Evolutionary conservation across 441 rosid species (phyloP), one percentile per base, ranked within the genome.

Genomic region (Corymbia citriodora): DNA sequence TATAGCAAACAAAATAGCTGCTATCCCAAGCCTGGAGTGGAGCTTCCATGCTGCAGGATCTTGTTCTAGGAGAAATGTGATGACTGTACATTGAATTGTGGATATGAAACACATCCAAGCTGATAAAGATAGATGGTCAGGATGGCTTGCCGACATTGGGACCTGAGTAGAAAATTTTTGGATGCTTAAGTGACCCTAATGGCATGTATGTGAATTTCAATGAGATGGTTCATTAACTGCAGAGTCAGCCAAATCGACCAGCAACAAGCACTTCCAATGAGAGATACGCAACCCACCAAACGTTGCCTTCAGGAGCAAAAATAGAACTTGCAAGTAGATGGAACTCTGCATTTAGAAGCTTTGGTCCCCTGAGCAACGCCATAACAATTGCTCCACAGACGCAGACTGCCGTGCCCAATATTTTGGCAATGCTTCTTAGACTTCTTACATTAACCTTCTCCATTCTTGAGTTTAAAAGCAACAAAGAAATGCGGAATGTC

Each of bases 351-450:
- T 95, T 95, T 19, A 95, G 92, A 59, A 95, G 90, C 91, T 94
- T 94, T 6, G 96, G 96, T 15, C 97, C 97, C 90, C 93, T 93
- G 19, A 96, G 91, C 88, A 96, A 91, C 29, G 97, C 94, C 98
- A 96, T 96, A 25, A 94, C 92, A 90, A 96, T 92, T 45, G 98
- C 99, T 94, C 98, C 97, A 53, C 95, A 90, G 2, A 96, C 96
- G 88, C 99, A 96, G 19, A 94, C 59, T 17, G 91, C 65, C 1
- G 98, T 96, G 63, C 99, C 98, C 29, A 48, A 16, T 25, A 96
- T 91, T 93, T 97, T 97, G 12, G 96, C 96, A 55, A 93, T 63
- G 88, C 97, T 94, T 94, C 96, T 94, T 61, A 89, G 29, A 91
- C 95, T 93, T 91, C 92, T 55, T 48, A 93, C 48, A 29, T 95